Conservation (phyloP, 345 rosid species). For the Lepidium didymum region DNA sequence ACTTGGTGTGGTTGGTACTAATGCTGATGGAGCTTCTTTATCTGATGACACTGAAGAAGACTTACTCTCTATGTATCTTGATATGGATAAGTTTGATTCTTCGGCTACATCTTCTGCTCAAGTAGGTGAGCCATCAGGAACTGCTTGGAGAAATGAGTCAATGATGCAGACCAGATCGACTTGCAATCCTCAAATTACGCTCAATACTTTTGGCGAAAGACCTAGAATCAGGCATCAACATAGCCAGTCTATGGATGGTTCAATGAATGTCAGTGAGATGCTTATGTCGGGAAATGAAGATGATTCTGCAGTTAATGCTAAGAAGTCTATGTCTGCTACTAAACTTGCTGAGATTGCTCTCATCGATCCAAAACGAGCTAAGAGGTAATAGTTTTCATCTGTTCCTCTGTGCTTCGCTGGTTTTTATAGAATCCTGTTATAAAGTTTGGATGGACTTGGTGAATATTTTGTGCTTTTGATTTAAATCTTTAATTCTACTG, state of each 20-base stretch:
- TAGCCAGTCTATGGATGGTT: constrained; percentile 92
- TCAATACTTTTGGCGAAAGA: constrained; percentile 46
- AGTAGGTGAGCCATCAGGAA: constrained; percentile 43
- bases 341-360: constrained; percentile 99
- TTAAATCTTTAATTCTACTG: not conserved
- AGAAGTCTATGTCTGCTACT: constrained; percentile 84
- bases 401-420: not conserved
- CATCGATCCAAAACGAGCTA: constrained; percentile 92
- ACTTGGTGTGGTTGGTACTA: constrained; percentile 68
- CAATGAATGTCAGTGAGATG: constrained; percentile 70
- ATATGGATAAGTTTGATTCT: constrained; percentile 83
- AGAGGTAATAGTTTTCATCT: constrained; percentile 48
- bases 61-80: constrained; percentile 68
- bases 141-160: constrained; percentile 7
- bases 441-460: not conserved
- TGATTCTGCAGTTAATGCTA: constrained; percentile 43
- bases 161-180: constrained; percentile 2
- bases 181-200: constrained; percentile 27
- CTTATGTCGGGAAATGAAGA: constrained; percentile 67
- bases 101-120: constrained; percentile 65
- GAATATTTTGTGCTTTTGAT: not conserved
- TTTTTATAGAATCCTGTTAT: not conserved
- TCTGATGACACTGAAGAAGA: constrained; percentile 91
- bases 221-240: constrained; percentile 90
- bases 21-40: constrained; percentile 60